Conservation (phyloP, 805 yeast genomes). For the Kazachstania africana region DNA sequence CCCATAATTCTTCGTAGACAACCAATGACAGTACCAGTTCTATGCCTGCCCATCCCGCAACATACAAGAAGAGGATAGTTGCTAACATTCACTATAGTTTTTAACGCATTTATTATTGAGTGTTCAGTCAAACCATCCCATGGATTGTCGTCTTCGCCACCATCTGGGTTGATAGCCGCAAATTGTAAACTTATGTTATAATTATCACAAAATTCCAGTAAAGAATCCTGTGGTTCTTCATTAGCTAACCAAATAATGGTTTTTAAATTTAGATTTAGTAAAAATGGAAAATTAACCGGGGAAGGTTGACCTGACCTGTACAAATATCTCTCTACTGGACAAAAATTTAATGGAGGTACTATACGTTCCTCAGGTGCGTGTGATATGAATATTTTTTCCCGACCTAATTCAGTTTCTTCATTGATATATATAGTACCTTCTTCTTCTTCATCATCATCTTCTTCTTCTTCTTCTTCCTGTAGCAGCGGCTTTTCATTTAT, state of each 20-base stretch:
- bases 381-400: constrained; percentile 24
- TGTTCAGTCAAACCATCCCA: constrained; percentile 92
- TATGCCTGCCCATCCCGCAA: constrained; percentile 97
- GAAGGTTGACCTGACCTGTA: constrained; percentile 94
- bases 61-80: constrained; percentile 82
- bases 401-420: constrained; percentile 25
- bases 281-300: constrained; percentile 80
- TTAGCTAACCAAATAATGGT: constrained; percentile 90
- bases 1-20: constrained; percentile 86
- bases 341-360: constrained; percentile 89
- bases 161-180: constrained; percentile 70
- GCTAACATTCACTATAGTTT: constrained; percentile 57
- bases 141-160: constrained; percentile 62
- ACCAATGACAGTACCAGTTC: constrained; percentile 95
- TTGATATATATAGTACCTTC: constrained; percentile 20
- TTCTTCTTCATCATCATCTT: constrained; percentile 20
- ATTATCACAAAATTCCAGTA: constrained; percentile 68
- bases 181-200: constrained; percentile 68
- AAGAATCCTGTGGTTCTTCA: constrained; percentile 88
- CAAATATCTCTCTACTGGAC: constrained; percentile 82
- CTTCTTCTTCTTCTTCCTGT: constrained; percentile 9
- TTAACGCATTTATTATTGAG: constrained; percentile 68
- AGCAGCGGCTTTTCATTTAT: too few species aligned
- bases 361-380: constrained; percentile 54
- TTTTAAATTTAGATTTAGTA: constrained; percentile 58